Evolutionary conservation across 75 land plant genomes (phyloP).

Genomic region (Azolla pinnata): DNA sequence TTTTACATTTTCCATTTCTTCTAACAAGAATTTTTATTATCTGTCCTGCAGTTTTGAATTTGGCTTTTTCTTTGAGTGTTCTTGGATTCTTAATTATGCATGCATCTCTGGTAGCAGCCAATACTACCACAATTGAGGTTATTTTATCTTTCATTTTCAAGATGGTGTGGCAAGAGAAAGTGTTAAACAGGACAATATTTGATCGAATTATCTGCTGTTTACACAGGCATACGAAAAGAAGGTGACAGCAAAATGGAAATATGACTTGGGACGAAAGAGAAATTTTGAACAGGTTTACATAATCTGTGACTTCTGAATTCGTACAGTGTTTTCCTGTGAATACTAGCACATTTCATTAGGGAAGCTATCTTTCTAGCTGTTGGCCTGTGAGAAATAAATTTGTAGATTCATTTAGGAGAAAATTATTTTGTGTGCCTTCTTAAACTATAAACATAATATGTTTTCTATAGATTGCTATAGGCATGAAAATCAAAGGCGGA

Average conservation of each 20-base stretch:
- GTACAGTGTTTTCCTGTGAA: too few species aligned
- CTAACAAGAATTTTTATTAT: background rate
- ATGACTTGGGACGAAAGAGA: slow-evolving; percentile 67
- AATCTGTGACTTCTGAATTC: too few species aligned
- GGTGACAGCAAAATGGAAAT: slow-evolving; percentile 69
- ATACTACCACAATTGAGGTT: slow-evolving; percentile 94
- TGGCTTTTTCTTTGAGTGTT: slow-evolving; percentile 88
- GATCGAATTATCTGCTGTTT: background rate
- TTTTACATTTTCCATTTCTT: slow-evolving; percentile 2
- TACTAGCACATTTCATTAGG: too few species aligned
- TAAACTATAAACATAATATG: background rate
- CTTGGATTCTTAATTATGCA: slow-evolving; percentile 92
- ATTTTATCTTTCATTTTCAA: slow-evolving; percentile 2
- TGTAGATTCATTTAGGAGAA: background rate
- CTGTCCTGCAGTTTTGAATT: slow-evolving; percentile 48
- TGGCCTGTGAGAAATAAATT: background rate
- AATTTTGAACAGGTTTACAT: slow-evolving; percentile 92
- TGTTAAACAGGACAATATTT: background rate
- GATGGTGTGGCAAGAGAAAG: background rate
- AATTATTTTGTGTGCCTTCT: background rate
- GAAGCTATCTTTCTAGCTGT: too few species aligned
- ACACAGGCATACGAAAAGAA: slow-evolving; percentile 88
- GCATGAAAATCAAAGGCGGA: too few species aligned
- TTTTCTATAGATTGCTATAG: too few species aligned
- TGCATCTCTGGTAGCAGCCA: slow-evolving; percentile 70